Base-by-base conservation (phyloP, 805 yeast genomes). In the Schwanniomyces polymorphus region DNA sequence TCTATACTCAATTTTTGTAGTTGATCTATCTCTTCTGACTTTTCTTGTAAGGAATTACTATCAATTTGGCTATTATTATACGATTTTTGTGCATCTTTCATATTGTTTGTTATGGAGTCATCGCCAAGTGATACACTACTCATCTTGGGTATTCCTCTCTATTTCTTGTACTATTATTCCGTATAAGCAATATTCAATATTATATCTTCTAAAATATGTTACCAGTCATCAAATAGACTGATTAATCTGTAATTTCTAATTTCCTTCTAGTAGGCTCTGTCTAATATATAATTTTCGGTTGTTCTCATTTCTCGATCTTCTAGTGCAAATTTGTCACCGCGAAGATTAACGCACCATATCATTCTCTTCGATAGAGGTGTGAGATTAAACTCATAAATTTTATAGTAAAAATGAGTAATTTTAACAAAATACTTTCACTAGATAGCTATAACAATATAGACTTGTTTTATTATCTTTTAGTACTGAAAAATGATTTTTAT, bases 71-170 rank as follows among this genome's bases (percentile, higher is more conserved):
- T 31, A 31, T 31, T 31, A 16, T 23, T 37, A 27, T 26, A 27
- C 21, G 44, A 31, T 21, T 31, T n/a, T n/a, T 44, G 42, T 21
- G 18, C 29, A 18, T 37, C 38, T 31, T 31, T 27, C 34, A 35
- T 38, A 26, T 23, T 31, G 7, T 25, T 38, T 18, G 46, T n/a
- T 18, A 42, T 33, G 38, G 49, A 27, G 46, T 55, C 60, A 56
- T 58, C 62, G 48, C 58, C 52, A 46, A 49, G 40, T 38, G 57
- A 50, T 34, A 50, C 46, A 44, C 56, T 52, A 46, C 54, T 48
- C 54, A 50, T 50, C 34, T 31, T 47, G 41, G 27, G 33, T 38
- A 26, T 38, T 38, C 26, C 12, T 38, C 41, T 25, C 41, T 25
- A 12, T 25, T 21, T 14, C 27, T 25, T 29, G 10, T 25, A 38